Conservation (phyloP, 2,329 filamentous ascomycete species). For the Zopfia rhizophila region DNA sequence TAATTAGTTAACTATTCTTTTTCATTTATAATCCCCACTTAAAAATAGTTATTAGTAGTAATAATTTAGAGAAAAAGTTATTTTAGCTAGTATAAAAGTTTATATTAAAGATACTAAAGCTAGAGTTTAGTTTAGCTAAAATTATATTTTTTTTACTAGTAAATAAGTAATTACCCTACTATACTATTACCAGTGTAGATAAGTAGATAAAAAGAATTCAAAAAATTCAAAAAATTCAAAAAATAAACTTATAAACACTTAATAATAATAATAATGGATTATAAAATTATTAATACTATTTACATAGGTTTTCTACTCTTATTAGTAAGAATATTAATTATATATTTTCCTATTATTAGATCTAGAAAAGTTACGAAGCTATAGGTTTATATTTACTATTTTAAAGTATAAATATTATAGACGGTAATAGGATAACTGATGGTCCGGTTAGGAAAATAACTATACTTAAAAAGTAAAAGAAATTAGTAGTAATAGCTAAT, state of each 20-base stretch:
- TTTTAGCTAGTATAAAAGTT: constrained; percentile 23
- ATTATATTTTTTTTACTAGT: constrained; percentile 26
- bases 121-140: constrained; percentile 26
- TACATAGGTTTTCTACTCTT: too few relatives aligned
- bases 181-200: constrained; percentile 22
- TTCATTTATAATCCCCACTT: constrained; percentile 19
- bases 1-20: constrained; percentile 23
- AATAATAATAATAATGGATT: constrained; percentile 1
- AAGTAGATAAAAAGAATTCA: constrained; percentile 21
- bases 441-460: too few relatives aligned
- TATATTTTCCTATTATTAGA: too few relatives aligned
- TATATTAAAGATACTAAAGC: constrained; percentile 21
- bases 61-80: constrained; percentile 14
- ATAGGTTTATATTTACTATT: too few relatives aligned
- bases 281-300: background rate
- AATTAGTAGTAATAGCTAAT: too few relatives aligned
- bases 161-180: constrained; percentile 23
- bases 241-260: constrained; percentile 9
- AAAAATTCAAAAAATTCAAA: constrained; percentile 22
- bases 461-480: too few relatives aligned
- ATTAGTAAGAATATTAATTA: too few relatives aligned
- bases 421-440: too few relatives aligned
- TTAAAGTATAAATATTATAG: too few relatives aligned
- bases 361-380: too few relatives aligned
- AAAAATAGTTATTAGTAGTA: constrained; percentile 3